Percentiles rank a stretch among this genome's conserved stretches.
Conservation (phyloP, 352 stramenopile species). For the Phytophthora ohioensis region DNA sequence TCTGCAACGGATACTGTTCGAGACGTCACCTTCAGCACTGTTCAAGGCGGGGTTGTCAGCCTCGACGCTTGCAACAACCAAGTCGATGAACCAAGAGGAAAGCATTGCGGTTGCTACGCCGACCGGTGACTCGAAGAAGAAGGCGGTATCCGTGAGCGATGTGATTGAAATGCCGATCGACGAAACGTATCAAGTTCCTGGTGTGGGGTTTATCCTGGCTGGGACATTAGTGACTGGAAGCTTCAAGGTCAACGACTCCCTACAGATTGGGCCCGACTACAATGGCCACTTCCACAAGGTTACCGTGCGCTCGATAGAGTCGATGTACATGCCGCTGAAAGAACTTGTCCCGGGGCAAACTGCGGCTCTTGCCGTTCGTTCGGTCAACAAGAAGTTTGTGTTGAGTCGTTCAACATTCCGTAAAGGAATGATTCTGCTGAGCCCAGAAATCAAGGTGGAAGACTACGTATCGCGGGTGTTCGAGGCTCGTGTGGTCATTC, state of each 20-base stretch:
- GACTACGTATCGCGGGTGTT: constrained; percentile 90
- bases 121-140: constrained; percentile 27
- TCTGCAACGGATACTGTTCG: constrained; percentile 75
- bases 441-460: constrained; percentile 74
- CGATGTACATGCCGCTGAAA: constrained; percentile 92
- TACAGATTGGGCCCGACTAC: constrained; percentile 93
- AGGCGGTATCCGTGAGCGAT: constrained; percentile 35
- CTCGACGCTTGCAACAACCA: constrained; percentile 66
- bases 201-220: constrained; percentile 94
- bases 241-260: constrained; percentile 87
- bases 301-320: constrained; percentile 88
- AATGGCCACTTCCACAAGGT: constrained; percentile 90
- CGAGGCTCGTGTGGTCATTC: constrained; percentile 93
- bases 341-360: constrained; percentile 89
- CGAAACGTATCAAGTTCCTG: constrained; percentile 93
- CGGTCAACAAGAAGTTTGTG: constrained; percentile 90
- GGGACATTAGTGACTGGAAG: constrained; percentile 94
- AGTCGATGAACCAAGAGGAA: constrained; percentile 64
- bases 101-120: constrained; percentile 30
- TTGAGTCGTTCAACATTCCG: constrained; percentile 87
- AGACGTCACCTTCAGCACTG: constrained; percentile 70
- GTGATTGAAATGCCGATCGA: constrained; percentile 90
- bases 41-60: constrained; percentile 78
- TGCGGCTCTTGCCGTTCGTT: constrained; percentile 85
- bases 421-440: constrained; percentile 94